Base-by-base conservation (phyloP, 306 rosid species). In the Lithocarpus polystachyus region DNA sequence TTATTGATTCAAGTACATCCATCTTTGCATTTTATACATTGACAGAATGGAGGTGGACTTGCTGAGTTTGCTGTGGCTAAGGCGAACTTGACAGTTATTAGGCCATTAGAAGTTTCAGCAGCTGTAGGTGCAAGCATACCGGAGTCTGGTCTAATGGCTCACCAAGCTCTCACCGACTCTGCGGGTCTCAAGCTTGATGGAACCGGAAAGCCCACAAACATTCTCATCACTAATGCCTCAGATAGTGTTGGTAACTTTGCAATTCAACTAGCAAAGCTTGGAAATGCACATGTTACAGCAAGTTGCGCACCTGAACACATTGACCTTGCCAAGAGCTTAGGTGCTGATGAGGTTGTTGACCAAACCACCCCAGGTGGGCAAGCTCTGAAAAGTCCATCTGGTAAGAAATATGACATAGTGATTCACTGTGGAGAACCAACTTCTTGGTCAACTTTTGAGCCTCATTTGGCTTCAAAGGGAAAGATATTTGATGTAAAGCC, bases 331-430 rank as follows among this genome's bases (percentile, higher is more conserved):
- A 85, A 82, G 87, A 77, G 85, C 84, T 72, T 88, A 71, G 92
- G 96, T 1, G 97, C 93, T 20, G 93, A 92, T 73, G 96, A 89
- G 89, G 89, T 92, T 79, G 86, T 92, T 51, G 96, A 92, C 86
- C 88, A 87, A 80, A 89, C 53, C 65, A 84, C 91, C 23, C 90
- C 91, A 19, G 90, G 87, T 20, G 92, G 93, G 68, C 88, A 74
- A 45, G 81, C 92, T 24, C 79, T 90, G 9, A 87, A 48, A 82
- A 89, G 97, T 78, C 90, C 92, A 12, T 92, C 92, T 1, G 93
- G 90, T 60, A 81, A 33, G 81, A 90, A 89, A 80, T 90, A 92
- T 62, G 92, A 92, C 61, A 86, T 74, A 0, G 94, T 90, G 22
- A 56, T 92, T 59, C 56, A 92, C 61, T 82, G 94, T 56, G 56